phyloP scores from a whole-genome alignment of 2,329 filamentous ascomycete genomes.

The Rhynchosporium secalis region DNA sequence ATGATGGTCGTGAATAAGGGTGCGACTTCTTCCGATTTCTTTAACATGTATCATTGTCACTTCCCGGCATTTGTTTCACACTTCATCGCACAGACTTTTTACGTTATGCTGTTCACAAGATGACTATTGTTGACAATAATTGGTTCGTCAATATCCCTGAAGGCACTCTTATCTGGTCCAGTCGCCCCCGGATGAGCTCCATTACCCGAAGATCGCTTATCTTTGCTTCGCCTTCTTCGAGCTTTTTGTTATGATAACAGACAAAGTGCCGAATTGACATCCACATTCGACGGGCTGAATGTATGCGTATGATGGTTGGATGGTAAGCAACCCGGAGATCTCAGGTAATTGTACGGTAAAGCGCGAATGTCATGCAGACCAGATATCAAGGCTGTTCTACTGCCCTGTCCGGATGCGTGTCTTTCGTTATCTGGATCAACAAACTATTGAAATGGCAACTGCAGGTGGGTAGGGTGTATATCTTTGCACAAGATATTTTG shows the following conservation, averaged over 20 bases:
- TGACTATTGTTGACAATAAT: conserved; percentile 15
- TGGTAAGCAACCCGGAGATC: not conserved
- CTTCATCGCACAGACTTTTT: conserved; percentile 10
- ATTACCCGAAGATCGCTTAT: conserved; percentile 18
- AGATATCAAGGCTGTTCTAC: not conserved
- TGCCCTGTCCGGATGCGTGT: conserved; percentile 4
- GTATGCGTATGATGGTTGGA: not conserved
- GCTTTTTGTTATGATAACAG: conserved; percentile 5
- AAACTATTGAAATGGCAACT: not conserved
- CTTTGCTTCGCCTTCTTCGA: conserved; percentile 10
- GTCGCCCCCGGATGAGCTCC: conserved; percentile 18
- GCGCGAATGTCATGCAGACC: conserved; percentile 1
- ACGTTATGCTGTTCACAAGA: conserved; percentile 3
- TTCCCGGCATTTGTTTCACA: not conserved
- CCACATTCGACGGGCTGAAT: not conserved
- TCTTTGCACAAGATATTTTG: conserved; percentile 14
- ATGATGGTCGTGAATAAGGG: not conserved
- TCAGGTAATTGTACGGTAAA: conserved; percentile 15
- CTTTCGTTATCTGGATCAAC: conserved; percentile 16
- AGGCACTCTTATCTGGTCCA: conserved; percentile 13
- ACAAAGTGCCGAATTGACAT: conserved; percentile 2
- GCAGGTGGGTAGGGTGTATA: not conserved
- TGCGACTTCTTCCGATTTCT: not conserved
- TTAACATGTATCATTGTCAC: not conserved
- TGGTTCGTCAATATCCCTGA: conserved; percentile 15